A percentile compares a stretch with the other conserved stretches of the same genome.
These are phyloP conservation scores for Erigeron philadelphicus DNA, from an alignment of 140 eudicot genomes.

Conservation along the genomic window DNA sequence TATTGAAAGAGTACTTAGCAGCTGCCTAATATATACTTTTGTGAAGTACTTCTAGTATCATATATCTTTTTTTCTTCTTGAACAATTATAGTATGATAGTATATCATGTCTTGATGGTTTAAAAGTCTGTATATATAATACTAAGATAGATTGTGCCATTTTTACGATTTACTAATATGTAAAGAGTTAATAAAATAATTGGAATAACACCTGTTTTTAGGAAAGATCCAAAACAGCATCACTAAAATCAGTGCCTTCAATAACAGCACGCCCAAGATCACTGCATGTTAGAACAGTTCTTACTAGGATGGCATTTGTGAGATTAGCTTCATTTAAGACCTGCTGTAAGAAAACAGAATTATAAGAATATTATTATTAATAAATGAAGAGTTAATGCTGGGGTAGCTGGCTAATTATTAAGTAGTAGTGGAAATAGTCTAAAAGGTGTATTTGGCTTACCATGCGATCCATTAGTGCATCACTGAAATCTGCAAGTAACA, in stretches of 20 bases:
- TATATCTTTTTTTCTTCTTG: not conserved
- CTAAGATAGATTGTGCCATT: not conserved
- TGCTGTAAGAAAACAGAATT: constrained; percentile 17
- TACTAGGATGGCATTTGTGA: constrained; percentile 76
- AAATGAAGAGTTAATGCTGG: not conserved
- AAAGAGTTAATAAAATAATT: not conserved
- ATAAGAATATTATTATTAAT: not conserved
- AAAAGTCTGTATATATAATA: not conserved
- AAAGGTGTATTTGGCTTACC: constrained; percentile 41
- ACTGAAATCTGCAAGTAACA: constrained; percentile 64
- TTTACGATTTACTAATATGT: not conserved
- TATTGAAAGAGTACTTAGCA: too few species aligned
- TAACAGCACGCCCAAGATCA: constrained; percentile 87
- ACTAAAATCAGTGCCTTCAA: constrained; percentile 96
- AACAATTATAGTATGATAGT: not conserved
- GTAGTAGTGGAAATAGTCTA: not conserved
- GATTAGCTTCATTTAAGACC: constrained; percentile 93
- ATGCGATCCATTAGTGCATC: constrained; percentile 97
- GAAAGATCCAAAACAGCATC: constrained; percentile 89
- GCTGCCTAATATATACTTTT: too few species aligned
- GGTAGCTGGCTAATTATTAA: not conserved
- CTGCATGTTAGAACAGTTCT: constrained; percentile 94
- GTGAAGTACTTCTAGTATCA: too few species aligned
- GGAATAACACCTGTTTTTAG: constrained; percentile 63
- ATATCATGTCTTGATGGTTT: constrained; percentile 6